Evolutionary conservation across 495 filamentous ascomycete genomes (phyloP).

Genomic region (Penicillium salamii): DNA sequence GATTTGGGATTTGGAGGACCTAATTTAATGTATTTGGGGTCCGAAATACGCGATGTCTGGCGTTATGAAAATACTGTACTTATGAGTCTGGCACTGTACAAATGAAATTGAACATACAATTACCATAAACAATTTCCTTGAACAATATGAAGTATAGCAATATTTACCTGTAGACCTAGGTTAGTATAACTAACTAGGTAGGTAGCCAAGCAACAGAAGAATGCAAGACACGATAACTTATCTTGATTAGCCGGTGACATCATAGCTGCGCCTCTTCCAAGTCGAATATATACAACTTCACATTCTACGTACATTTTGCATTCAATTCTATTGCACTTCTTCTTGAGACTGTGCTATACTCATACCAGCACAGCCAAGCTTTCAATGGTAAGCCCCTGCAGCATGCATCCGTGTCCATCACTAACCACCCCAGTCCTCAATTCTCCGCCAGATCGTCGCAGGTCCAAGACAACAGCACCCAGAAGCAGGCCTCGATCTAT

Average conservation of each 20-base stretch:
- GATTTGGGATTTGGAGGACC: neutral
- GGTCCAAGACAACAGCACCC: conserved; percentile 78
- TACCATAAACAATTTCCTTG: neutral
- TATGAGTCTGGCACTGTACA: neutral
- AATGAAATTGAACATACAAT: no score
- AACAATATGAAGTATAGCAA: neutral
- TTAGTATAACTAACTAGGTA: neutral
- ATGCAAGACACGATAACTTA: neutral
- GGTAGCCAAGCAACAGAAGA: neutral
- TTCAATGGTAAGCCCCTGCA: neutral
- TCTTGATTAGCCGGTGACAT: conserved; percentile 4
- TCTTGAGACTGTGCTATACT: neutral
- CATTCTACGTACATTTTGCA: no score
- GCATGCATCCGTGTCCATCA: neutral
- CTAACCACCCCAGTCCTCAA: conserved; percentile 48
- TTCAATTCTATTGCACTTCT: no score
- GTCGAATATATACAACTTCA: neutral
- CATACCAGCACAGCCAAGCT: neutral
- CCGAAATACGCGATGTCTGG: neutral
- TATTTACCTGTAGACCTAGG: no score
- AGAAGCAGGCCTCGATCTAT: conserved; percentile 87
- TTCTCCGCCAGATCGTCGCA: conserved; percentile 72
- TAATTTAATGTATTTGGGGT: neutral
- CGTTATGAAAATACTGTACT: neutral
- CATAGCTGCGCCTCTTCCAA: conserved; percentile 2